These are phyloP conservation scores for Tetrahymena borealis DNA, from an alignment of 73 alveolate genomes.

Conservation along the genomic window DNA sequence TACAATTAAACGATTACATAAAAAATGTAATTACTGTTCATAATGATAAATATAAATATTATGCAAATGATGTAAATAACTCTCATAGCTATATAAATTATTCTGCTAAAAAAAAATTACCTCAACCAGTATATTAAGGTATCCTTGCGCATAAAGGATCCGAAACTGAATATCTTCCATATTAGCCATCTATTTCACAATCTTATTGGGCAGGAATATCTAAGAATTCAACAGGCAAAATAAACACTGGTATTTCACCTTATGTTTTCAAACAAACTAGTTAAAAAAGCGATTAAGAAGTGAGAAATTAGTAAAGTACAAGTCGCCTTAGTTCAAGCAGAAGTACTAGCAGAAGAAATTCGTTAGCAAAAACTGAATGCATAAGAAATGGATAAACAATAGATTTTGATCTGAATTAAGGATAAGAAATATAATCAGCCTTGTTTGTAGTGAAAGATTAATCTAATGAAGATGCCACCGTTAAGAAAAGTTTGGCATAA, in stretches of 20 bases:
- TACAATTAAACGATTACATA: background rate
- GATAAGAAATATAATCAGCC: background rate
- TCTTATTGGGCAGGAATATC: background rate
- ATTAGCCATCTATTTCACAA: background rate
- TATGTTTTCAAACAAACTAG: background rate
- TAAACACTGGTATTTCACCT: background rate
- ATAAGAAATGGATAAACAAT: background rate
- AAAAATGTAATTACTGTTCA: background rate
- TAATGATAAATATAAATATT: background rate
- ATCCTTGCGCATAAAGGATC: background rate
- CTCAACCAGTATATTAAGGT: background rate
- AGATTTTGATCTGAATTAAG: background rate
- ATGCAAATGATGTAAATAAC: background rate
- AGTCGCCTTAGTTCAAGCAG: background rate
- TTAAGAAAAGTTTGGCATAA: background rate
- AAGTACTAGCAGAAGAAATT: background rate
- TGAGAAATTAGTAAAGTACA: background rate
- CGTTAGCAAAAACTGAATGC: background rate
- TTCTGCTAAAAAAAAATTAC: background rate
- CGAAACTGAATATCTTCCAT: background rate
- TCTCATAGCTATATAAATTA: background rate
- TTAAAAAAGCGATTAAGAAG: background rate
- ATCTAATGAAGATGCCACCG: background rate
- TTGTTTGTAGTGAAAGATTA: background rate
- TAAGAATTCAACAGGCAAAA: background rate